Conservation (phyloP, 495 filamentous ascomycete genomes). For the Penicillium bovifimosum region DNA sequence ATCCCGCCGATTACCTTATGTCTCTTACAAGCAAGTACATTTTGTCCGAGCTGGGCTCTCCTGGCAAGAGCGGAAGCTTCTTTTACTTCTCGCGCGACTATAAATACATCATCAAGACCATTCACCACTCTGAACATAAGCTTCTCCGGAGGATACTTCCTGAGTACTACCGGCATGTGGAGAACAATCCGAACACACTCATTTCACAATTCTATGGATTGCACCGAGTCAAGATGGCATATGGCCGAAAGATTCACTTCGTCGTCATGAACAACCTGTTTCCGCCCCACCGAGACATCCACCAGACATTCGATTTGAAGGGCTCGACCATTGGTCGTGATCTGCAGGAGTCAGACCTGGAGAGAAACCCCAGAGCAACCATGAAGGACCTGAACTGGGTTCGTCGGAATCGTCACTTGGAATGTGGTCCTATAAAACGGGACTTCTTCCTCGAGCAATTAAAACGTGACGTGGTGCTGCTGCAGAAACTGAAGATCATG, state of each 20-base stretch:
- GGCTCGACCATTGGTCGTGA: slow-evolving; percentile 95
- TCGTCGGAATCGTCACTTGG: slow-evolving; percentile 73
- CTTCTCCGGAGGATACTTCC: slow-evolving; percentile 86
- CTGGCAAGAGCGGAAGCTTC: slow-evolving; percentile 97
- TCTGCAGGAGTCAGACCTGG: slow-evolving; percentile 80
- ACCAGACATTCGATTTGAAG: slow-evolving; percentile 94
- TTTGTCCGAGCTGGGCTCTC: slow-evolving; percentile 91
- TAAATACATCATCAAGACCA: slow-evolving; percentile 99
- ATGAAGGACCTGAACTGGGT: slow-evolving; percentile 98
- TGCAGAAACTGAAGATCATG: slow-evolving; percentile 93
- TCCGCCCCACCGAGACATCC: slow-evolving; percentile 94
- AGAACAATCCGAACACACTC: slow-evolving; percentile 88
- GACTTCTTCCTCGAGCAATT: slow-evolving; percentile 82
- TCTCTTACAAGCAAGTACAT: slow-evolving; percentile 99
- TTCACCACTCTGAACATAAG: slow-evolving; percentile 94
- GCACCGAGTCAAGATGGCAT: slow-evolving; percentile 97
- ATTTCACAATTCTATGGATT: slow-evolving; percentile 98
- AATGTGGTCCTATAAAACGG: slow-evolving; percentile 84
- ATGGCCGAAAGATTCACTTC: slow-evolving; percentile 97
- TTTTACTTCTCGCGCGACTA: slow-evolving; percentile 99
- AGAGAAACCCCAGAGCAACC: slow-evolving; percentile 84
- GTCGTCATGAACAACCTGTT: slow-evolving; percentile 99
- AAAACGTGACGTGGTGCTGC: slow-evolving; percentile 73
- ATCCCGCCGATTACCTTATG: slow-evolving; percentile 97
- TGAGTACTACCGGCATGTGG: slow-evolving; percentile 92